Base-by-base conservation (phyloP, 805 yeast species). In the Sungouiozyma ichnusensis region DNA sequence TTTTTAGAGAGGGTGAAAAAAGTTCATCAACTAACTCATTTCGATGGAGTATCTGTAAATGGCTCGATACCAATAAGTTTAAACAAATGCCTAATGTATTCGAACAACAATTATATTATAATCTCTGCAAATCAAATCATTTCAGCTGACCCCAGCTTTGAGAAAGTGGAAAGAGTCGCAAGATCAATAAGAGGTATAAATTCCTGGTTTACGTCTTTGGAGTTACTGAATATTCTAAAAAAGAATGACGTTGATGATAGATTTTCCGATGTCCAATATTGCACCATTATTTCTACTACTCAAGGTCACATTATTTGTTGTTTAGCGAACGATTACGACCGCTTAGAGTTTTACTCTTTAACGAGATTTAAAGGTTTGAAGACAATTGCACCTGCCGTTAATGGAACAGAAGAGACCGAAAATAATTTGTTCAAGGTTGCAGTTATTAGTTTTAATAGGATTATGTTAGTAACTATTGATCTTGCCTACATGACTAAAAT, bases 321-420 rank as follows among this genome's bases (percentile, higher is more conserved):
- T n/a, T 43, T 51, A 32, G 35, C 57, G 9, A 40, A 43, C 8
- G 47, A 44, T 39, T 44, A 44, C 20, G 44, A 44, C 15, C 36
- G 35, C 4, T 29, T 52, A 4, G 41, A 38, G 16, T 50, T 56
- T 18, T 49, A 46, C 37, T 43, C 52, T 3, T 38, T 58, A 17
- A 53, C 62, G 16, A 51, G 60, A 35, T 56, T 58, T 24, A 58
- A 57, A 43, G 62, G 62, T 1, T 34, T 55, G n/a, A 48, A 40
- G 36, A 29, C 45, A 13, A 43, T 56, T n/a, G 46, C 48, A 16
- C 41, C 49, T 15, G 44, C 46, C 5, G 16, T 33, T n/a, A 29
- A 36, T 36, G 29, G 29, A 7, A 29, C 33, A 11, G 44, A 42
- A 29, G 20, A 19, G 24, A 35, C 35, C 3, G 33, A 35, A 15